Conservation (phyloP, 2,329 filamentous ascomycete genomes). For the Cytospora chrysosperma region DNA sequence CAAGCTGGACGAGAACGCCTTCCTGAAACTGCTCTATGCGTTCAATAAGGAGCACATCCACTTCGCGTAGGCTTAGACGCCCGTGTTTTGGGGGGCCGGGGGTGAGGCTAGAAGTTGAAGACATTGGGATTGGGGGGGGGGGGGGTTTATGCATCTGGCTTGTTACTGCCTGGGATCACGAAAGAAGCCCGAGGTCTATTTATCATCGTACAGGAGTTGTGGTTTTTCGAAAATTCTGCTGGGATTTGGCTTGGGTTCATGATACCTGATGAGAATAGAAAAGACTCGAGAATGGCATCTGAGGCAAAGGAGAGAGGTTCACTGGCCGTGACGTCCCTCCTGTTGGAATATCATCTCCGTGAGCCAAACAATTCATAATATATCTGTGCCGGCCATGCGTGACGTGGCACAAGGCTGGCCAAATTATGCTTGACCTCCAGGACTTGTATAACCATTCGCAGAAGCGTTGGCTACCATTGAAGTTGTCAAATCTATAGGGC, state of each 20-base stretch:
- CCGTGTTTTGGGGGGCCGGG: no score
- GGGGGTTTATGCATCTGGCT: neutral
- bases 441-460: no score
- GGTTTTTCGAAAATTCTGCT: slow-evolving; percentile 6
- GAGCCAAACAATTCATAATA: neutral
- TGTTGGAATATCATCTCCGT: neutral
- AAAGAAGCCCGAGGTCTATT: neutral
- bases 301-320: neutral
- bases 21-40: slow-evolving; percentile 73
- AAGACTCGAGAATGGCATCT: neutral
- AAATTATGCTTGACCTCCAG: no score
- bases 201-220: slow-evolving; percentile 21
- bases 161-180: neutral
- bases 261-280: slow-evolving; percentile 17
- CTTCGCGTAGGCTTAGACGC: slow-evolving; percentile 59
- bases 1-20: slow-evolving; percentile 91
- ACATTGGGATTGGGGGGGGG: neutral
- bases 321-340: neutral
- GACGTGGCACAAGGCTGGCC: neutral
- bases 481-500: no score
- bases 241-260: slow-evolving; percentile 2
- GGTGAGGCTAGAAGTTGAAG: neutral
- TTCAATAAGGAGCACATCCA: slow-evolving; percentile 94
- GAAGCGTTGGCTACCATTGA: no score
- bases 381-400: neutral